Evolutionary conservation across 306 rosid species (phyloP), one percentile per base, ranked within the genome.

Genomic region (Lathyrus tuberosus): DNA sequence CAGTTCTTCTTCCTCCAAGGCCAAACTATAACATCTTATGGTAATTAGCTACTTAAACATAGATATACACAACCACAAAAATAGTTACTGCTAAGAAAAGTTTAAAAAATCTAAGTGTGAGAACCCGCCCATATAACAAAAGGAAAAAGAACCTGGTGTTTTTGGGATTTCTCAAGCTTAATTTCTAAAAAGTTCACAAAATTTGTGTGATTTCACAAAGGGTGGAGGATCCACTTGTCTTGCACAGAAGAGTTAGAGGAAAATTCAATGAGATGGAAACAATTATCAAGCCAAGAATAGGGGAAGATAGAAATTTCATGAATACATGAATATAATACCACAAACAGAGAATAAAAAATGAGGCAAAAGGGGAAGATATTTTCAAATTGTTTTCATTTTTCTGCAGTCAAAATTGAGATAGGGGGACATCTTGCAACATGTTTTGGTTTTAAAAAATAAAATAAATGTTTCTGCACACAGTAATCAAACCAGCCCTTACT

Each of bases 251-350:
- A 15, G 28, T 60, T 60, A 11, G 65, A 35, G 30, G 66, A 35
- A 61, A 16, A 47, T 37, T 37, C 10, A 16, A 5, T 18, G 66
- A 61, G 30, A 61, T 4, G 66, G 28, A 35, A 61, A 33, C 30
- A 37, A 61, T 56, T 56, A 10, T 15, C 9, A 57, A 57, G 57
- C 12, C 65, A 40, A 69, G n/a, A 9, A 22, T 26, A 33, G 61
- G 41, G 22, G 58, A 57, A 26, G 47, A 70, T 41, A 8, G 54
- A 46, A 48, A 42, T 62, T 56, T 70, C 48, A 70, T 42, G 74
- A 56, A 42, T 35, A 4, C 46, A 44, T 26, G 30, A 26, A 26
- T 26, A 26, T 26, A 26, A 60, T 44, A 49, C 11, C 68, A 60
- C 48, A 31, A 13, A 71, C 8, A 17, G 12, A 60, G 38, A 43